Evolutionary conservation across 2,329 filamentous ascomycete genomes (phyloP).

Genomic region (Colletotrichum sp.): DNA sequence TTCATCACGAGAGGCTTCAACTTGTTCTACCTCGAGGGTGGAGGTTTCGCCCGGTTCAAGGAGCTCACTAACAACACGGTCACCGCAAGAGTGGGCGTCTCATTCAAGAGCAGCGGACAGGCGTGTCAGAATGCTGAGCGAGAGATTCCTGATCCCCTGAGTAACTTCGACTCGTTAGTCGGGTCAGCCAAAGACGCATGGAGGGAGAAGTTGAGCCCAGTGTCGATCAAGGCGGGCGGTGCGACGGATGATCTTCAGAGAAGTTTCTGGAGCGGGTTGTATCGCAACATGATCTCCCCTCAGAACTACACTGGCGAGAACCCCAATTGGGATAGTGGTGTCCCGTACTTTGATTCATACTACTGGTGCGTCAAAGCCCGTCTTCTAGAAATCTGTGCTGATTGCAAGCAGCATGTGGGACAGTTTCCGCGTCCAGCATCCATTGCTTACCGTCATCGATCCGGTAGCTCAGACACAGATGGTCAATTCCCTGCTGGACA

Average conservation of each 20-base stretch:
- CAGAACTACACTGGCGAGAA: constrained; percentile 73
- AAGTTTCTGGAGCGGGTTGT: constrained; percentile 68
- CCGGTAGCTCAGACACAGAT: constrained; percentile 64
- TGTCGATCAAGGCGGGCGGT: constrained; percentile 53
- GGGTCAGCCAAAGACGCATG: constrained; percentile 57
- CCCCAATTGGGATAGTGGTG: constrained; percentile 62
- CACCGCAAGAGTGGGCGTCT: constrained; percentile 65
- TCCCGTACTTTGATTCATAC: constrained; percentile 68
- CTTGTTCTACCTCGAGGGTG: constrained; percentile 47
- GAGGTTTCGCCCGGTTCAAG: constrained; percentile 63
- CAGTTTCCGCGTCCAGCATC: constrained; percentile 66
- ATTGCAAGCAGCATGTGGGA: constrained; percentile 60
- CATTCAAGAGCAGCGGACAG: constrained; percentile 65
- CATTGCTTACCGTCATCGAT: constrained; percentile 68
- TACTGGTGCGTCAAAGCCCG: constrained; percentile 31
- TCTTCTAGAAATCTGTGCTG: neutral
- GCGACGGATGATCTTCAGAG: constrained; percentile 57
- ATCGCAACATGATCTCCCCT: constrained; percentile 66
- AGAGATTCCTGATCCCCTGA: constrained; percentile 52
- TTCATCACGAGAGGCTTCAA: constrained; percentile 46
- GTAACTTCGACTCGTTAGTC: constrained; percentile 57
- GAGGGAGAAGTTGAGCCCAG: constrained; percentile 59
- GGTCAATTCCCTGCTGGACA: constrained; percentile 69
- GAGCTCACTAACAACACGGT: constrained; percentile 49
- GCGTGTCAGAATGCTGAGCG: constrained; percentile 67